Base-by-base conservation (phyloP, 805 yeast species). In the Isabelozyma heimii region DNA sequence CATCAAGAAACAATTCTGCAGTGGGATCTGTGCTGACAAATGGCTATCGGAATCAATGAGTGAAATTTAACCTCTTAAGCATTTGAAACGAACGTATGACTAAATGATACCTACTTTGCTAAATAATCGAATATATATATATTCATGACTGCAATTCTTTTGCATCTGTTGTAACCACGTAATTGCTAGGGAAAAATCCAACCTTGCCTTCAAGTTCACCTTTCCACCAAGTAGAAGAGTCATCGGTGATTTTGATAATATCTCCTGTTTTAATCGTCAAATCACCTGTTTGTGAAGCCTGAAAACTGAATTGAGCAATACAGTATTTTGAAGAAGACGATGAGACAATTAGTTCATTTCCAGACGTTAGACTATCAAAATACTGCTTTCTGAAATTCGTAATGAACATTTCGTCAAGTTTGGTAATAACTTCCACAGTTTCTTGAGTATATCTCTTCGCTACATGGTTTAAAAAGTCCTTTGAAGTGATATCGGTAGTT, bases 1-100 rank as follows among this genome's bases (percentile, higher is more conserved):
- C 0, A 69, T 83, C 26, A 75, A 77, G 55, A 65, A 80, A 38
- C 76, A 76, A 50, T 83, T 83, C 53, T 83, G 88, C 53, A 70
- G 79, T 50, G 81, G 80, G 1, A 57, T 65, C 20, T 83, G 88
- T 62, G 65, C 62, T 8, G 42, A 47, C 37, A 58, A 50, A 39
- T 73, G 70, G 57, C 47, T 53, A 48, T 17, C 37, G 16, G 27
- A 41, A 42, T 33, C 28, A 37, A 37, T 37, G 40, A 14, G 40
- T 37, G 15, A 37, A 37, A n/a, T 37, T 37, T 37, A 30, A 37
- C 40, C n/a, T 5, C 40, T 20, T 2, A 37, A 37, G 15, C 17
- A 14, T 15, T 37, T 30, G 10, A 30, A 30, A 37, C 40, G 40
- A 37, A n/a, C 14, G 17, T 37, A 37, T 37, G 40, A 37, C 15